Base-by-base conservation (phyloP, 352 stramenopile species). In the Aphanomyces stellatus region DNA sequence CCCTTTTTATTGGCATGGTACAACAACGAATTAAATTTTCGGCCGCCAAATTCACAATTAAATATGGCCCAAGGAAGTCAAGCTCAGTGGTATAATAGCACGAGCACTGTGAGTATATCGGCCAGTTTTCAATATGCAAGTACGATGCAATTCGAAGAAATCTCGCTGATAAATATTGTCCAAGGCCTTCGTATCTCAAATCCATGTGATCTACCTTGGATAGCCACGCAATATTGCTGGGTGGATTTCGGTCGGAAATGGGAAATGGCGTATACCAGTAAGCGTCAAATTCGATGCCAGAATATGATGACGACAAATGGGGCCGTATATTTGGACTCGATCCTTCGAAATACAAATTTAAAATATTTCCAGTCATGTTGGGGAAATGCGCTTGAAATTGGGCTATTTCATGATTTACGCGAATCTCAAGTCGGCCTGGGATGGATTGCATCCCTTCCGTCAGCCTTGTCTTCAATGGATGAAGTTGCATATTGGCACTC, bases 311-410 rank as follows among this genome's bases (percentile, higher is more conserved):
- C 37, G 11, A 7, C 8, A 6, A 28, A 64, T 43, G 37, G 37
- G 10, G 37, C 37, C 10, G 35, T 64, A 30, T 64, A 64, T 25
- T 25, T 64, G 8, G 55, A 64, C 15, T 22, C 55, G 15, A 13
- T 64, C 2, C 27, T 64, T 2, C 55, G 55, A 3, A 64, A 64
- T 51, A 22, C 41, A n/a, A 17, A 64, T 19, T 64, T 22, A 30
- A 7, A 43, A 10, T 17, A 64, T n/a, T 64, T n/a, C 19, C 2
- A 24, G 13, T 33, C 10, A 17, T 24, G 19, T 6, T n/a, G 8
- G 55, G 55, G 35, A 11, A 11, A 24, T 7, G 30, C 10, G 13
- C 41, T 64, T 22, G 17, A 64, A 37, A 53, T 28, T 15, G 17
- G 17, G n/a, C 22, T 64, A 11, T 19, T 24, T 17, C 10, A 27